Base-by-base conservation (phyloP, 805 yeast species). In the Ascoidea asiatica region DNA sequence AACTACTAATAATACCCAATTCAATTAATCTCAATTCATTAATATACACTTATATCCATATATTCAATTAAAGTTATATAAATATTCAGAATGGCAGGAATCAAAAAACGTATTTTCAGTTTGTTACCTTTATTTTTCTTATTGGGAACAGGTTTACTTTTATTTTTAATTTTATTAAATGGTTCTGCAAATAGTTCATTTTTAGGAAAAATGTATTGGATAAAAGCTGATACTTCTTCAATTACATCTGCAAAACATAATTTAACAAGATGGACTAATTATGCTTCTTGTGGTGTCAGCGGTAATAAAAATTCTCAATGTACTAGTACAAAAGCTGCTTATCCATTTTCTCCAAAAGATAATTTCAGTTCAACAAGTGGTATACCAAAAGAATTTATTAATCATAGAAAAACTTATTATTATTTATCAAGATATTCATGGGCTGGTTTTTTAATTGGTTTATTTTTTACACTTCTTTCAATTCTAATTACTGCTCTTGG, bases 261-360 rank as follows among this genome's bases (percentile, higher is more conserved):
- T 36, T 54, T 66, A 42, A 65, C 86, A n/a, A 77, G 84, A 54
- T 83, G 89, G 89, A 81, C 89, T 2, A 81, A 76, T 66, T 83
- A 90, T 90, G 89, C 90, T 52, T 70, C 81, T 40, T 79, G 86
- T 60, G 66, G 65, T 42, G 66, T 49, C 44, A 44, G 43, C 42
- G 41, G 33, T 2, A 38, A 53, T 22, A 44, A 48, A 41, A 69
- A 61, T 47, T 58, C 62, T 47, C 43, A 57, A 4, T 70, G 76
- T 54, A 37, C 47, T 13, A 50, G 55, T 38, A 58, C 70, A 39
- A 75, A 77, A 13, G 87, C 92, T 22, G 90, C 81, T 42, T 73
- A 67, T 54, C 87, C 92, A 44, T 61, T 83, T 45, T 81, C 89
- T 6, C 90, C 90, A 33, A 71, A 64, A 38, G 88, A 83, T 59